A percentile compares a stretch with the other conserved stretches of the same genome.
Evolutionary conservation across 306 rosid genomes (phyloP).

Genomic region (Prinsepia uniflora): DNA sequence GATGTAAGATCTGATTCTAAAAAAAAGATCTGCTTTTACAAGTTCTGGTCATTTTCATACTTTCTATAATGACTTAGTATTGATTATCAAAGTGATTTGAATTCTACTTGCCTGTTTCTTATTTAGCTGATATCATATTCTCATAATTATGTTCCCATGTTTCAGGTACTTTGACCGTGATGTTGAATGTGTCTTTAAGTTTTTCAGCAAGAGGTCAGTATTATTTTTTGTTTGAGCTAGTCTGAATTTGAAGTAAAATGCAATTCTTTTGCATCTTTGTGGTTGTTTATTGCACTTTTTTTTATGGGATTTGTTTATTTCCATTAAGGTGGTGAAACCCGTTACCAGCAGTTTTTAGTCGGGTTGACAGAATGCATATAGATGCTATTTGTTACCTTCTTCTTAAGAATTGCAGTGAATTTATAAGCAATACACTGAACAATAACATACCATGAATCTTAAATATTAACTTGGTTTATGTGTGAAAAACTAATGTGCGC

Average conservation of each 20-base stretch:
- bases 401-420: not conserved
- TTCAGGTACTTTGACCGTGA: conserved; percentile 98
- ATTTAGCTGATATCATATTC: not conserved
- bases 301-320: not conserved
- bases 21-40: conserved; percentile 30
- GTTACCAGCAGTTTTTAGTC: conserved; percentile 19
- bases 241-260: conserved; percentile 7
- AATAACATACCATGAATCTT: not conserved
- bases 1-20: conserved; percentile 53
- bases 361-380: not conserved
- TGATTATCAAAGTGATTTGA: not conserved
- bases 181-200: conserved; percentile 83
- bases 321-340: not conserved
- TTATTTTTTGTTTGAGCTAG: not conserved
- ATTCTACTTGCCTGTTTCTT: not conserved
- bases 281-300: not conserved
- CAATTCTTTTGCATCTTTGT: conserved; percentile 16
- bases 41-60: not conserved
- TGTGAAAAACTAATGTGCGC: not conserved
- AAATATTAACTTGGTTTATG: no score
- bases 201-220: conserved; percentile 80
- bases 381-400: not conserved
- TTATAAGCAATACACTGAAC: not conserved
- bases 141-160: conserved; percentile 19
- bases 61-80: not conserved